These are phyloP conservation scores for Stephania yunnanensis DNA, from an alignment of 164 flowering plant genomes.

Conservation along the genomic window DNA sequence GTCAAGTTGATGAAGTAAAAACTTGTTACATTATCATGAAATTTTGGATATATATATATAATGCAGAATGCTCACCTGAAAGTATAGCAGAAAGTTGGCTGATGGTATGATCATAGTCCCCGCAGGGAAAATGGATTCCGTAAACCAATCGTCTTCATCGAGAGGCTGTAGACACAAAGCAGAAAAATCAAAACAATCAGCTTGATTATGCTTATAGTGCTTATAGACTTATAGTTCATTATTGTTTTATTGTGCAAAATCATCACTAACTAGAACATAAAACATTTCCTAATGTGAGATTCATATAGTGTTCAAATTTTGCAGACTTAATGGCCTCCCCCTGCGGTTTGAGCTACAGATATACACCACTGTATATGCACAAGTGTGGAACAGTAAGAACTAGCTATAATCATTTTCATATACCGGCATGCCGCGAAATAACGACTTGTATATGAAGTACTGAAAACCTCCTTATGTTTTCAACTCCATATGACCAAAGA, in stretches of 20 bases:
- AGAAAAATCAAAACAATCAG: neutral
- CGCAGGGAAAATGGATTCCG: conserved; percentile 13
- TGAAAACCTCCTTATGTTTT: no score
- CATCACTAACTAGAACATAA: neutral
- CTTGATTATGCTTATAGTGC: neutral
- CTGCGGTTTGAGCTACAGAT: no score
- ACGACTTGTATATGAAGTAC: no score
- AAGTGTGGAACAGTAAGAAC: no score
- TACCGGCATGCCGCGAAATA: no score
- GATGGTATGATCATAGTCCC: conserved; percentile 22
- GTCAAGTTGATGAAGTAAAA: neutral
- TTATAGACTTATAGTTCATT: neutral
- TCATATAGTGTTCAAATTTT: no score
- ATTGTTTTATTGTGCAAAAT: neutral
- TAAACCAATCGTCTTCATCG: conserved; percentile 18
- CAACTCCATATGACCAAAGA: no score
- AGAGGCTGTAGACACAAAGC: neutral
- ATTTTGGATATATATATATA: neutral
- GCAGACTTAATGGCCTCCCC: no score
- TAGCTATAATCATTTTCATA: no score
- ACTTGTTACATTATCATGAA: neutral
- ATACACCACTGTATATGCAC: no score
- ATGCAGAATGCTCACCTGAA: conserved; percentile 15
- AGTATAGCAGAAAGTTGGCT: conserved; percentile 18
- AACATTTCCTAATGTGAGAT: no score